A percentile compares a stretch with the other conserved stretches of the same genome.
Conservation (phyloP, 306 rosid species). For the Potentilla sterilis region DNA sequence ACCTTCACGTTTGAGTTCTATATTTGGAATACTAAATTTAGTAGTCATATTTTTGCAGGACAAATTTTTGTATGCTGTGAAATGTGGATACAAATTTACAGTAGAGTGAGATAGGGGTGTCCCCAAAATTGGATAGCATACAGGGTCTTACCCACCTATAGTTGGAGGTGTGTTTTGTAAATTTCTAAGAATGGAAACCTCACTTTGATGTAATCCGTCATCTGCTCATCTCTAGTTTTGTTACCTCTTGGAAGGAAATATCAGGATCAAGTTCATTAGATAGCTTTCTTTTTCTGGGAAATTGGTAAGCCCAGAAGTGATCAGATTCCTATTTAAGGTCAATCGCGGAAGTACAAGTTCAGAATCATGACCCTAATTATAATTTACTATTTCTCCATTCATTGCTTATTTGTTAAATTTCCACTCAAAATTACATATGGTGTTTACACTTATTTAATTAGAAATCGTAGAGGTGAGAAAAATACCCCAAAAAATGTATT, state of each 20-base stretch:
- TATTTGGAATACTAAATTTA: not conserved
- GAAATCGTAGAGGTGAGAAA: too few relatives aligned
- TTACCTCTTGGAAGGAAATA: not conserved
- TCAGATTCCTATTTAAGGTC: not conserved
- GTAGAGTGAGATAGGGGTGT: conserved; percentile 2
- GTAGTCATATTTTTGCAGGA: not conserved
- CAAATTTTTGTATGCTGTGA: not conserved
- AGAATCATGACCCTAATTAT: not conserved
- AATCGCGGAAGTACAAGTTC: not conserved
- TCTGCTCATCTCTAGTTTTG: not conserved
- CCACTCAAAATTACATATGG: not conserved
- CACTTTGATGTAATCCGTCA: conserved; percentile 1
- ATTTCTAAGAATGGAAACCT: not conserved
- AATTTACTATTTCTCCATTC: not conserved
- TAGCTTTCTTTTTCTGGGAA: not conserved
- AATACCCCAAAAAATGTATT: too few relatives aligned
- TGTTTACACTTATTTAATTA: too few relatives aligned
- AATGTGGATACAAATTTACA: not conserved
- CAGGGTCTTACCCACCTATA: not conserved
- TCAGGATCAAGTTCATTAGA: not conserved
- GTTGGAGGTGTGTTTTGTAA: not conserved
- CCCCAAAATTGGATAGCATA: conserved; percentile 6
- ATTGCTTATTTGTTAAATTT: not conserved
- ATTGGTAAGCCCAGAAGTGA: not conserved
- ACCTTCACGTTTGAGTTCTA: not conserved